A percentile compares a stretch with the other conserved stretches of the same genome.
phyloP scores from a whole-genome alignment of 805 yeast species.

The Saccharomyces paradoxus region DNA sequence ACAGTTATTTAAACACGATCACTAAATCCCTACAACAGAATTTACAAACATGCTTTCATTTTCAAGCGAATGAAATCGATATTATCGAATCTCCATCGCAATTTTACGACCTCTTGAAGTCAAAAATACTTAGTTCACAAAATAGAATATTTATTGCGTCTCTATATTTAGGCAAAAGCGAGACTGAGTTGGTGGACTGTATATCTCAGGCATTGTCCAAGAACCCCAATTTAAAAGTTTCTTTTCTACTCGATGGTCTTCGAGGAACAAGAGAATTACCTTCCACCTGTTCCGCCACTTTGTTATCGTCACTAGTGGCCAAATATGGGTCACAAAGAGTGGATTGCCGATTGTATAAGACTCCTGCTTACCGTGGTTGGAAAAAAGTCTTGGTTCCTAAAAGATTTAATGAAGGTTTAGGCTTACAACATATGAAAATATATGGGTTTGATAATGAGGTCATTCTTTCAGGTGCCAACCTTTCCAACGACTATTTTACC shows the following conservation, averaged over 20 bases:
- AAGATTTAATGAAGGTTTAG: slow-evolving; percentile 82
- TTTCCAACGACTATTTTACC: slow-evolving; percentile 86
- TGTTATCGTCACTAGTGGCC: slow-evolving; percentile 57
- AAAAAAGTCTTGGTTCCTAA: slow-evolving; percentile 61
- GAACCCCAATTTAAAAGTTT: slow-evolving; percentile 58
- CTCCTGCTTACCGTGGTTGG: slow-evolving; percentile 74
- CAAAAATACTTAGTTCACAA: slow-evolving; percentile 55
- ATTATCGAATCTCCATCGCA: slow-evolving; percentile 57
- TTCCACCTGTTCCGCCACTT: slow-evolving; percentile 61
- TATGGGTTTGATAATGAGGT: slow-evolving; percentile 92
- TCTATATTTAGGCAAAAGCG: slow-evolving; percentile 76
- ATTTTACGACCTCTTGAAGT: slow-evolving; percentile 61
- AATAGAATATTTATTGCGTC: slow-evolving; percentile 72
- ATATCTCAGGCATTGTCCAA: slow-evolving; percentile 49
- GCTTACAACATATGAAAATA: slow-evolving; percentile 94
- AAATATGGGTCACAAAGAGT: slow-evolving; percentile 60
- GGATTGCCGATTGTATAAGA: slow-evolving; percentile 76
- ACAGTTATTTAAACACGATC: not conserved
- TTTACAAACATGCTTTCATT: slow-evolving; percentile 41
- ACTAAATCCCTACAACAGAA: not conserved
- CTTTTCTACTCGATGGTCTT: slow-evolving; percentile 75
- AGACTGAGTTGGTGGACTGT: slow-evolving; percentile 63
- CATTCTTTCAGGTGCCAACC: slow-evolving; percentile 82
- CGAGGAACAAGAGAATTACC: slow-evolving; percentile 94
- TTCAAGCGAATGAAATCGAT: slow-evolving; percentile 48